Base-by-base conservation (phyloP, 306 rosid species). In the Vigna unguiculata region DNA sequence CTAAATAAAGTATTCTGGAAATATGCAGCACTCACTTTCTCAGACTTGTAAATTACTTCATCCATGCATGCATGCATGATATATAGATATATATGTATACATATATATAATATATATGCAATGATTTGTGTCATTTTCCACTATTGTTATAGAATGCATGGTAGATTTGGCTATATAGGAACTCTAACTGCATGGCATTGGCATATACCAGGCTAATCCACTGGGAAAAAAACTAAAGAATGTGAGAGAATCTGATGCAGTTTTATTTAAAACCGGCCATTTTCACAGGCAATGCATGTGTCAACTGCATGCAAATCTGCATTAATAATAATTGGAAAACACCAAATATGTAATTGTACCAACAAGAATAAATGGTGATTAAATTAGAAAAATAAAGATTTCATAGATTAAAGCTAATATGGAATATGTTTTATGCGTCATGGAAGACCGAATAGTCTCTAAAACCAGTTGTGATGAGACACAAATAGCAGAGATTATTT, bases 341-440 rank as follows among this genome's bases (percentile, higher is more conserved):
- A 67, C 59, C 51, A 81, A 12, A 76, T 57, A 54, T 71, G 75
- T 67, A 67, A 65, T 22, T 75, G 72, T 65, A 36, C 52, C 61
- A 24, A 77, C 45, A 74, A 64, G 72, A 30, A 47, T 71, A 66
- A 81, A 43, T 57, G 24, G 64, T 45, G 81, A 59, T 77, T 78
- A 34, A 77, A 82, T 41, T 58, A 62, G 66, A 75, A 67, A 28
- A 67, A 5, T 17, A 68, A 72, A 17, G 38, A 52, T 45, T 52
- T 79, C 53, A 58, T 77, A 64, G 82, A 83, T 80, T 69, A 86
- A 84, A 81, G 81, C 81, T 81, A 69, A 63, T 81, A 49, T 45
- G 16, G 86, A 81, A 83, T 86, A 81, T 65, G 66, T 81, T 70
- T 71, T 55, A 22, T 48, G 41, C 66, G 78, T 34, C 48, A 81